Evolutionary conservation across 2,329 filamentous ascomycete genomes (phyloP), one percentile per base, ranked within the genome.

Genomic region (Paecilomyces variotii): DNA sequence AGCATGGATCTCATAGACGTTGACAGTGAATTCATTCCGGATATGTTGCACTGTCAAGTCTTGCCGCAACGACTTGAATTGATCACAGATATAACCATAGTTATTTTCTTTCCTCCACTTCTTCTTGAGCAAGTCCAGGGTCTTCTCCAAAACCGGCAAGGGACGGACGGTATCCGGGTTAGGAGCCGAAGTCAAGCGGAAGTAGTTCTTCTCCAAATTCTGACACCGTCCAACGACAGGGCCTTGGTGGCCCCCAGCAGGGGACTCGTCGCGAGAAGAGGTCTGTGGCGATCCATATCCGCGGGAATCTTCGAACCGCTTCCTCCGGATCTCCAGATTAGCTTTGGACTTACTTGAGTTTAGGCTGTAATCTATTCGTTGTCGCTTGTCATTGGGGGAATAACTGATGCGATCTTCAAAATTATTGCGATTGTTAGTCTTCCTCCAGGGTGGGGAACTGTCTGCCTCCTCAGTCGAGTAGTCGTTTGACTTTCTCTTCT

Each of bases 21-120:
- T 88, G 63, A 97, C 92, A 27, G 94, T 97, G 73, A 99, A 97
- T 56, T 95, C 90, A 76, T 91, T 96, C 78, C 91, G 92, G 78
- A 99, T 91, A 70, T 90, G 93, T 77, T 99, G 94, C 57, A 99
- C 94, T 45, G 94, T 99, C 73, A 99, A 83, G 79, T 99, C 94
- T 81, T 99, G 94, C 61, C 94, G 90, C 74, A 99, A 83, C 14
- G 94, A 97, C 76, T 99, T 99, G 82, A 99, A 96, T 82, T 99
- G 94, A 73, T 99, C 92, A 84, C 94, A 97, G 63, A 97, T 96
- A 77, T 97, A 99, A 66, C 86, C 87, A 76, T 99, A 99, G 77
- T 97, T 96, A 77, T 87, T 88, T 68, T 97, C 91, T 66, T 87
- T 85, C 71, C 87, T 89, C 94, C 94, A 99, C 78, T 96, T 97